Evolutionary conservation across 352 stramenopile species (phyloP).

Genomic region (Pythium angustatum): DNA sequence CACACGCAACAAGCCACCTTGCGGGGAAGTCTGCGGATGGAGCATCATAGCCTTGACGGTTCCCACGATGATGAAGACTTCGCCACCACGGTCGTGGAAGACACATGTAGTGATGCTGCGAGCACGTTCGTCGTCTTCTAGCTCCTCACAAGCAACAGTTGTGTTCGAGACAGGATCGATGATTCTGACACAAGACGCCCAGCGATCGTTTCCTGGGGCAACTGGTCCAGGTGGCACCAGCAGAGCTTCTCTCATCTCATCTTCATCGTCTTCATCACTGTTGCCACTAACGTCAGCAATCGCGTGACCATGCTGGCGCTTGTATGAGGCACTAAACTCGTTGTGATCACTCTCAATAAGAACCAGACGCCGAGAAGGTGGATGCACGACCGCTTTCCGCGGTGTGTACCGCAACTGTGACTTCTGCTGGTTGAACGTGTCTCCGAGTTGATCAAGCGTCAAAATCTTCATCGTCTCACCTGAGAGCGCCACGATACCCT

Average conservation of each 20-base stretch:
- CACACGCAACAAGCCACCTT: slow-evolving; percentile 85
- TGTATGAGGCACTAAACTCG: slow-evolving; percentile 92
- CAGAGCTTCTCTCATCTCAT: slow-evolving; percentile 78
- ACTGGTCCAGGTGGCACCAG: slow-evolving; percentile 63
- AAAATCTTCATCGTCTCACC: slow-evolving; percentile 97
- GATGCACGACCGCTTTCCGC: slow-evolving; percentile 93
- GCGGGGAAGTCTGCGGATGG: slow-evolving; percentile 77
- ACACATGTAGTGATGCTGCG: slow-evolving; percentile 93
- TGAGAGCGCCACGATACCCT: slow-evolving; percentile 96
- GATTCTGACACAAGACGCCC: slow-evolving; percentile 98
- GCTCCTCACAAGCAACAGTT: slow-evolving; percentile 90
- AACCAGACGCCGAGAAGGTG: slow-evolving; percentile 84
- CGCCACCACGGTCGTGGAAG: slow-evolving; percentile 95
- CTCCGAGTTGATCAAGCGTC: slow-evolving; percentile 93
- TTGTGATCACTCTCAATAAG: slow-evolving; percentile 99
- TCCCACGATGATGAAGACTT: slow-evolving; percentile 97
- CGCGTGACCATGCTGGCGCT: slow-evolving; percentile 69
- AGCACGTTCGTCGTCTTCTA: slow-evolving; percentile 93
- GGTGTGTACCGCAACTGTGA: slow-evolving; percentile 97
- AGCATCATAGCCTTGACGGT: slow-evolving; percentile 95
- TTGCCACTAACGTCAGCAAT: slow-evolving; percentile 59
- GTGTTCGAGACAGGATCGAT: slow-evolving; percentile 93
- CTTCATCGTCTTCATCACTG: slow-evolving; percentile 86
- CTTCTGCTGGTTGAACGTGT: slow-evolving; percentile 97
- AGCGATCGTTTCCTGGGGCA: slow-evolving; percentile 75